Conservation (phyloP, 352 stramenopile species). For the Pythium rishiriense region DNA sequence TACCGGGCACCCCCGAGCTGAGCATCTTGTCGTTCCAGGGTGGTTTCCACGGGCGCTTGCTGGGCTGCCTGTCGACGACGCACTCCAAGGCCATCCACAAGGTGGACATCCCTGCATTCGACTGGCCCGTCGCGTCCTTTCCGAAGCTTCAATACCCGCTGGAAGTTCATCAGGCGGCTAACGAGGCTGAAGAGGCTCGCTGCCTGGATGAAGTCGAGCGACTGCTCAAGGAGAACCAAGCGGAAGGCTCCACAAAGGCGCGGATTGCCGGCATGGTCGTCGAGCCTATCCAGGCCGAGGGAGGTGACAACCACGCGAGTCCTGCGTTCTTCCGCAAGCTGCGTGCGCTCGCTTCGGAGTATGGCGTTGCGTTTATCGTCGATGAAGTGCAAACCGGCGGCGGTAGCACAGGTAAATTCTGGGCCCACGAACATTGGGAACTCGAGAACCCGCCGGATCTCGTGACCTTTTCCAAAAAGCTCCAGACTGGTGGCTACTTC, state of each 20-base stretch:
- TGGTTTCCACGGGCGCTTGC: slow-evolving; percentile 75
- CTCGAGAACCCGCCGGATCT: slow-evolving; percentile 76
- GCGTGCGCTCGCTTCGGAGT: slow-evolving; percentile 50
- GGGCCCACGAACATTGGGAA: slow-evolving; percentile 81
- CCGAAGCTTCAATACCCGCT: slow-evolving; percentile 70
- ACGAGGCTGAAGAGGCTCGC: slow-evolving; percentile 65
- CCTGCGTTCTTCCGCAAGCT: slow-evolving; percentile 65
- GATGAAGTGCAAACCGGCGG: slow-evolving; percentile 85
- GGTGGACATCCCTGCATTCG: slow-evolving; percentile 80
- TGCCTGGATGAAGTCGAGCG: slow-evolving; percentile 68
- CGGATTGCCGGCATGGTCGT: slow-evolving; percentile 78
- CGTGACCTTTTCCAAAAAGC: slow-evolving; percentile 87
- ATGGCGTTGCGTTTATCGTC: slow-evolving; percentile 80
- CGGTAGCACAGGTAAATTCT: slow-evolving; percentile 84
- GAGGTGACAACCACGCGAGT: slow-evolving; percentile 79
- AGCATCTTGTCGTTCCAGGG: slow-evolving; percentile 85
- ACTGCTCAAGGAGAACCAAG: slow-evolving; percentile 46
- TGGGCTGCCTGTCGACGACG: slow-evolving; percentile 81
- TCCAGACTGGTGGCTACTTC: slow-evolving; percentile 84
- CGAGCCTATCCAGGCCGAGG: slow-evolving; percentile 82
- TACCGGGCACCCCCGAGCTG: slow-evolving; percentile 68
- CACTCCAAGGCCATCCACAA: slow-evolving; percentile 89
- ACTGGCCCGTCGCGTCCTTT: slow-evolving; percentile 83
- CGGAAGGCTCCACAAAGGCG: slow-evolving; percentile 26
- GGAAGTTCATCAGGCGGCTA: slow-evolving; percentile 53